phyloP scores from a whole-genome alignment of 805 yeast species.

The Komagataella pastoris region DNA sequence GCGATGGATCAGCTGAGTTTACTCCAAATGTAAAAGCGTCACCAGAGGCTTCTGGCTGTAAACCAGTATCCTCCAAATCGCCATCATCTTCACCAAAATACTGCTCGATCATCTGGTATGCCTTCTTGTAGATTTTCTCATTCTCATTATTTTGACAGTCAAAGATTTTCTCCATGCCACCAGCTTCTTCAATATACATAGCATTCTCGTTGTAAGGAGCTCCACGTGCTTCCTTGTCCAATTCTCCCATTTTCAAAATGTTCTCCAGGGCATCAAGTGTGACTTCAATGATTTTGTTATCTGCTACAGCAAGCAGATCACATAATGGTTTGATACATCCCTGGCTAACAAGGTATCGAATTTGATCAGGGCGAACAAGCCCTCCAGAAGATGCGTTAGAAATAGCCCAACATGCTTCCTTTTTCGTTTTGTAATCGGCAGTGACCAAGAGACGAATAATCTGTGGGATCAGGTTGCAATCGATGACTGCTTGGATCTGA shows the following conservation, averaged over 20 bases:
- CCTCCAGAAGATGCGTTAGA: conserved; percentile 98
- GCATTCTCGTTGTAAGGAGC: conserved; percentile 74
- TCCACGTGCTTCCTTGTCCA: conserved; percentile 70
- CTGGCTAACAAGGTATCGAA: conserved; percentile 82
- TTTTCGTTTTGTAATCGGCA: conserved; percentile 92
- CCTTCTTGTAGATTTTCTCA: conserved; percentile 85
- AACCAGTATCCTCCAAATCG: conserved; percentile 54
- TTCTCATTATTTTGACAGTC: conserved; percentile 87
- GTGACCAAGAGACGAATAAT: conserved; percentile 60
- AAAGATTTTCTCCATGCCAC: conserved; percentile 94
- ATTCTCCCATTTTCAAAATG: conserved; percentile 87
- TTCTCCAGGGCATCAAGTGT: conserved; percentile 92
- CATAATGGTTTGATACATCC: conserved; percentile 97
- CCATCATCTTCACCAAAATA: conserved; percentile 84
- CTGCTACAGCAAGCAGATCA: conserved; percentile 80
- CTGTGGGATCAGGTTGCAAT: conserved; percentile 87
- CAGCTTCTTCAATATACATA: conserved; percentile 90
- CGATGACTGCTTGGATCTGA: conserved; percentile 95
- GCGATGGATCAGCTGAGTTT: conserved; percentile 24
- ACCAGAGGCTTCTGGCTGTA: conserved; percentile 68
- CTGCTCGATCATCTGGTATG: conserved; percentile 79
- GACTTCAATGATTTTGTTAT: conserved; percentile 84
- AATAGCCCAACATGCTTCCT: conserved; percentile 99
- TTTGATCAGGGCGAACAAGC: conserved; percentile 80
- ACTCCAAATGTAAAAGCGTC: conserved; percentile 85